Evolutionary conservation across 2,329 filamentous ascomycete species (phyloP).

Genomic region (Trematosphaeria pertusa): DNA sequence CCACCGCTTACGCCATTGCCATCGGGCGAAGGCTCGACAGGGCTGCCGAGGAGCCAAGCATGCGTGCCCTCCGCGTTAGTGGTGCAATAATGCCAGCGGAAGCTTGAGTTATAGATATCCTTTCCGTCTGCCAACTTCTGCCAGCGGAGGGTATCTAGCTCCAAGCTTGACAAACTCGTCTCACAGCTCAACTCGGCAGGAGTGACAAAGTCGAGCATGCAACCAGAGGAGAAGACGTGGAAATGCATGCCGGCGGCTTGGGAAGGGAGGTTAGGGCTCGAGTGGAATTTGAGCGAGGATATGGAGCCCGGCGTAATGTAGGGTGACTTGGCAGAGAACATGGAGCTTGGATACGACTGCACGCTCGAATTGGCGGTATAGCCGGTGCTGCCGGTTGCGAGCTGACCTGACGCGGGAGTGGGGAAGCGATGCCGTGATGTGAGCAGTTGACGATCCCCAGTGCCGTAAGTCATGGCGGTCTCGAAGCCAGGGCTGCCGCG

Average conservation of each 20-base stretch:
- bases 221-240: constrained; percentile 92
- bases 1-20: constrained; percentile 76
- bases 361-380: constrained; percentile 79
- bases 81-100: constrained; percentile 97
- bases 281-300: constrained; percentile 87
- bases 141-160: constrained; percentile 88
- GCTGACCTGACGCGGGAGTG: constrained; percentile 36
- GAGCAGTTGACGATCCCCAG: constrained; percentile 50
- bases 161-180: constrained; percentile 87
- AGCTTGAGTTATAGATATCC: constrained; percentile 90
- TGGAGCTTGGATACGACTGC: constrained; percentile 59
- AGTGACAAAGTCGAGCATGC: constrained; percentile 91
- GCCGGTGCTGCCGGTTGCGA: constrained; percentile 50
- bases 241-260: constrained; percentile 94
- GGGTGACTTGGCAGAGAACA: constrained; percentile 53
- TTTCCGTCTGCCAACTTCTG: constrained; percentile 93
- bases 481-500: constrained; percentile 89
- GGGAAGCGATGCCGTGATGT: constrained; percentile 42
- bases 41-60: constrained; percentile 94
- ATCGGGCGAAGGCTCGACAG: constrained; percentile 71
- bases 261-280: constrained; percentile 82
- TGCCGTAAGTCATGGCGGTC: constrained; percentile 67
- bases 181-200: constrained; percentile 90
- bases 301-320: constrained; percentile 79
- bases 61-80: constrained; percentile 95